Percentiles rank a stretch among this genome's conserved stretches.
phyloP scores from a whole-genome alignment of 2,329 filamentous ascomycete genomes.

The Monilinia polystroma region DNA sequence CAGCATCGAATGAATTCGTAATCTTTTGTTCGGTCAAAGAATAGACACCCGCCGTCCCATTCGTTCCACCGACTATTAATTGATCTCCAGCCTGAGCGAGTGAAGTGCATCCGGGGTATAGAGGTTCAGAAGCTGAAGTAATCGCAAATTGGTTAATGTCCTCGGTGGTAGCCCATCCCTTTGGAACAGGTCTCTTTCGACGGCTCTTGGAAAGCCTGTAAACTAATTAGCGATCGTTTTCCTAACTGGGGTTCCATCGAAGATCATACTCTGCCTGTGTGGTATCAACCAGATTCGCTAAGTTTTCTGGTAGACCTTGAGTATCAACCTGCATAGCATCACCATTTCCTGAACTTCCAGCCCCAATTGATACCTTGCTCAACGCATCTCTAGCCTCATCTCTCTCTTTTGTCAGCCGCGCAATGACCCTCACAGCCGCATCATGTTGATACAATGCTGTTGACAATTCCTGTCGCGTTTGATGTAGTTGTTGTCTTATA shows the following conservation, averaged over 20 bases:
- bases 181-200: conserved; percentile 83
- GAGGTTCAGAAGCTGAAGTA: conserved; percentile 52
- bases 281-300: conserved; percentile 72
- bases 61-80: conserved; percentile 61
- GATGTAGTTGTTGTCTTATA: conserved; percentile 81
- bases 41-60: conserved; percentile 70
- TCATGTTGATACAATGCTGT: conserved; percentile 96
- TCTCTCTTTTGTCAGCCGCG: conserved; percentile 82
- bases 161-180: conserved; percentile 79
- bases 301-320: conserved; percentile 68
- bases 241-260: not conserved
- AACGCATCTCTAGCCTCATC: conserved; percentile 90
- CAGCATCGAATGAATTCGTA: conserved; percentile 43
- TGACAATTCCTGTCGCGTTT: conserved; percentile 89
- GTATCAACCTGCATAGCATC: conserved; percentile 94
- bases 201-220: conserved; percentile 78
- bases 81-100: conserved; percentile 62
- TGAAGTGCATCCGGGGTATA: conserved; percentile 58
- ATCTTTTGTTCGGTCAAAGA: conserved; percentile 75
- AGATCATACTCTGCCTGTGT: conserved; percentile 72
- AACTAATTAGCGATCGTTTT: conserved; percentile 27
- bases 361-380: conserved; percentile 76
- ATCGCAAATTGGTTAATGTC: conserved; percentile 62
- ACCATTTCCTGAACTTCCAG: conserved; percentile 54
- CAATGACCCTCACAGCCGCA: conserved; percentile 93